Base-by-base conservation (phyloP, 2,329 filamentous ascomycete genomes). In the Fusarium compactum region DNA sequence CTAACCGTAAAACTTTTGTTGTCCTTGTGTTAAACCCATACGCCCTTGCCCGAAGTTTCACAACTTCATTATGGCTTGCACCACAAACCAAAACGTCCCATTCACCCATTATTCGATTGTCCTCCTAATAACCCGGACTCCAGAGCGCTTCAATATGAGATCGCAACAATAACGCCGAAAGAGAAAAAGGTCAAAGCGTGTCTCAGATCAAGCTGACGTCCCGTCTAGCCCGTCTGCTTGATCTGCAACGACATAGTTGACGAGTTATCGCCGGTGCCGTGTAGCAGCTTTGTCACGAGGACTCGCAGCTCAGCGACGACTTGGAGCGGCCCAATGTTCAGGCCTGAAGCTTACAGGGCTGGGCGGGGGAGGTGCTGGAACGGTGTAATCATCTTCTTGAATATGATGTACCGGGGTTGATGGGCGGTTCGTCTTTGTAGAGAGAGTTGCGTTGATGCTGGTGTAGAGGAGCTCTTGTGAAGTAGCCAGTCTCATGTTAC, bases 321-420 rank as follows among this genome's bases (percentile, higher is more conserved):
- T 68, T 47, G 78, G 76, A 38, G 79, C 77, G 56, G 84, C 81
- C 86, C 87, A 89, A 76, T 86, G 83, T 61, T 90, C 87, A 25
- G 81, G 78, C 30, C 86, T 84, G 75, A 89, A 90, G 79, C 86
- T 87, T 76, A 91, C 86, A 10, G 89, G 89, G 71, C 86, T 89
- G 15, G 89, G 88, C 22, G 89, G 89, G 15, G 89, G 89, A 43
- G 89, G 87, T 16, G 89, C 88, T n/a, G 89, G 89, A 22, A 90
- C 88, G 32, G 84, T 83, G 80, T 90, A 91, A 78, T 90, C 88
- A 62, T 86, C 81, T 73, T 89, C 85, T 68, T 82, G 82, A 72
- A 88, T 87, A 69, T 82, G 80, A 70, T 83, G 85, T 66, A 84
- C 80, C 1, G 86, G 85, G 5, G 84, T 82, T 64, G 80, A 76